Base-by-base conservation (phyloP, 352 stramenopile genomes). In the Phytophthora europaea region DNA sequence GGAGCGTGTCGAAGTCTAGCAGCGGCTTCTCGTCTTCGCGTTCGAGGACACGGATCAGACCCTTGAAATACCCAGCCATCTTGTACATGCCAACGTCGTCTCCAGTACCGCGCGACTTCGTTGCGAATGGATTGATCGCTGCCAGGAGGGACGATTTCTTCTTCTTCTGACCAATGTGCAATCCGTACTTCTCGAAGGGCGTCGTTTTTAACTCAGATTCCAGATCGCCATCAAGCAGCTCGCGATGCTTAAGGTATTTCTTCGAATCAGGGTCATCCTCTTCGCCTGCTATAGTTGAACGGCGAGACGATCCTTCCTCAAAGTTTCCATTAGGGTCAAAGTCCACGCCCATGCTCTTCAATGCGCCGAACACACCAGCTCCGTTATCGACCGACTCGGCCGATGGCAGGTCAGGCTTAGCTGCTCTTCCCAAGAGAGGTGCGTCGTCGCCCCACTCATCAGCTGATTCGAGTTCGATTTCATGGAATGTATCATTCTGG, bases 41-140 rank as follows among this genome's bases (percentile, higher is more conserved):
- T 45, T 94, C 79, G 28, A 97, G 90, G 16, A 98, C 80, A 22
- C 94, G 89, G n/a, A 98, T 90, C 40, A 98, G 67, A 20, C 92
- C 94, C 83, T 98, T 98, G 69, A 98, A 98, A 26, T 88, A 84
- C 2, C 92, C 94, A 23, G 91, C 91, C 34, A 91, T 84, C 70
- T 94, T 93, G 78, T 92, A 94, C 36, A 88, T 76, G 5, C 83
- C 85, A 13, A 73, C 79, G 15, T 87, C 85, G 45, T 76, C 73
- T 26, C 63, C 23, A 70, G 80, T n/a, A 22, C 65, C 48, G 8
- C 72, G 40, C 55, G 75, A 66, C 59, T 94, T 95, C 72, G 90
- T 94, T 15, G 82, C 85, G 66, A 93, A 94, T 10, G 84, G 79
- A 54, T 94, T 94, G 12, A 95, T 78, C 26, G 87, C 78, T 13